Evolutionary conservation across 202 grass and related monocot species (phyloP), one percentile per base, ranked within the genome.

Genomic region (Bolboschoenoplectus hybrid): DNA sequence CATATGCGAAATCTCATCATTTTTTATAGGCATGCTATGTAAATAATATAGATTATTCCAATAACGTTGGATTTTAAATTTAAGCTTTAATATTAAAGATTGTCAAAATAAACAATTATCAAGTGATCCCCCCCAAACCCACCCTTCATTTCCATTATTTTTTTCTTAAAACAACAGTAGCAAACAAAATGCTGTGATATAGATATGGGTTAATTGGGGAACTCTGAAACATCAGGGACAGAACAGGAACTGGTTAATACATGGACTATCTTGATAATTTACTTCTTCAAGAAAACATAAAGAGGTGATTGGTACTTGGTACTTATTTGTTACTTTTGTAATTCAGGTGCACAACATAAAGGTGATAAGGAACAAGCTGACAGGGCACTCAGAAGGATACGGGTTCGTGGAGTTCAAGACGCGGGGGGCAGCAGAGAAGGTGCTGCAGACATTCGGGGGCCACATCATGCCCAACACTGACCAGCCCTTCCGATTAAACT

Each of bases 401-500:
- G 96, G 96, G n/a, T 98, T 95, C 52, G 96, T 98, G 45, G 96
- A 98, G 63, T 98, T 98, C 79, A 93, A 93, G 72, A 95, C 89
- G 17, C 90, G 90, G 35, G 71, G 53, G 45, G 90, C 90, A n/a
- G 96, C 96, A 87, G 90, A 98, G 81, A 95, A 95, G 84, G 86
- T 95, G 62, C 85, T 98, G 78, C 90, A 98, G 57, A 86, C 86
- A 32, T 98, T 98, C 66, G 67, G 85, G 74, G 90, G 96, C 84
- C 96, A 95, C 88, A 88, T 92, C 77, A 98, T 98, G 96, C 96
- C 96, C 68, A 98, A 98, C 16, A 95, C 96, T 1, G 96, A 98
- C 74, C 96, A 95, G 4, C 87, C 90, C 78, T 98, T 98, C 85
- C 91, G 93, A 86, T 88, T 98, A 85, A 98, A 98, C 40, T 98